Percentiles rank a stretch among this genome's conserved stretches.
Evolutionary conservation across 73 alveolate species (phyloP).

Genomic region (Durusdinium trenchii): DNA sequence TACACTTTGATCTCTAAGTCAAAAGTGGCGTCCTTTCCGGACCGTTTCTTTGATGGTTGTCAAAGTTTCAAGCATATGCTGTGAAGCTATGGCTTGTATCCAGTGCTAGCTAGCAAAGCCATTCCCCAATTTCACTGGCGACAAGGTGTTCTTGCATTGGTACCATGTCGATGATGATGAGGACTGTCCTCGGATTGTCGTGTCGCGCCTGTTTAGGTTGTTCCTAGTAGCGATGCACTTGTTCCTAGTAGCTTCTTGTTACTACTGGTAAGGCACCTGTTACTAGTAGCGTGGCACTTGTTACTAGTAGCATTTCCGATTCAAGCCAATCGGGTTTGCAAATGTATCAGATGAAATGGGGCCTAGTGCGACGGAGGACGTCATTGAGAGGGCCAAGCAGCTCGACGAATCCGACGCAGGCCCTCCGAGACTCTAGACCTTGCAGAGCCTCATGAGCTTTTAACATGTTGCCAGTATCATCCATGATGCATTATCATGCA

Average conservation of each 20-base stretch:
- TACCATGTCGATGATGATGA: conserved; percentile 62
- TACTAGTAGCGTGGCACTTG: background rate
- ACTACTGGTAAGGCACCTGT: background rate
- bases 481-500: no score
- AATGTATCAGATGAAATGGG: no score
- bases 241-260: background rate
- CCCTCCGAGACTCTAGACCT: no score
- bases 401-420: conserved; percentile 57
- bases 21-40: no score
- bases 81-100: no score
- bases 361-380: background rate
- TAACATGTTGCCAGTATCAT: no score
- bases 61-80: no score
- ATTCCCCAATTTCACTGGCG: background rate
- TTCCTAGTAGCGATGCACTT: background rate
- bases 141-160: conserved; percentile 70
- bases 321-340: background rate
- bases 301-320: background rate
- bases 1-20: no score
- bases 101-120: no score
- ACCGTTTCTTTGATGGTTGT: no score
- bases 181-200: background rate
- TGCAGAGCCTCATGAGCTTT: no score
- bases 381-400: background rate
- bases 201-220: background rate